These are phyloP conservation scores for Rhodotorula sp. DNA, from an alignment of 1,284 basidiomycete genomes.

Conservation along the genomic window DNA sequence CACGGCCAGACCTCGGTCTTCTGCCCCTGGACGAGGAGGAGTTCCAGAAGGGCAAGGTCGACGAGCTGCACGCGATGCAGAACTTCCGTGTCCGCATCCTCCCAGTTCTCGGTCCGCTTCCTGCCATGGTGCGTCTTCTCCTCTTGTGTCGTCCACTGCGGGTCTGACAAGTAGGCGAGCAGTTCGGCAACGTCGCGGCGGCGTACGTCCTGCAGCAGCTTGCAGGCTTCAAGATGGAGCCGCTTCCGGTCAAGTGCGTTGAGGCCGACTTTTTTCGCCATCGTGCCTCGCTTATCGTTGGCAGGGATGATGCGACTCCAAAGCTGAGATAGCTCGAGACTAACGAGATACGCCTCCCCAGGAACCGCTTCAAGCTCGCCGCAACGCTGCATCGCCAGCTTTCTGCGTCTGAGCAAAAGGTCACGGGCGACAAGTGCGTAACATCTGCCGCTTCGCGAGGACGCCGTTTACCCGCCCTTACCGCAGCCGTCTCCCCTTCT, in stretches of 20 bases:
- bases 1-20: constrained; percentile 75
- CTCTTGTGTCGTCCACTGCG: constrained; percentile 32
- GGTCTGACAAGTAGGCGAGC: constrained; percentile 47
- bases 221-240: constrained; percentile 76
- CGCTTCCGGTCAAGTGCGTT: constrained; percentile 68
- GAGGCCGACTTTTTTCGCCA: too few relatives aligned
- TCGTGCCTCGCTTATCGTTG: too few relatives aligned
- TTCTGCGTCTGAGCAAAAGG: constrained; percentile 67
- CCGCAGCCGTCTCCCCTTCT: constrained; percentile 69
- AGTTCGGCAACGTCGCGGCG: constrained; percentile 81
- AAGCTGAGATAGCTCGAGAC: background rate
- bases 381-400: constrained; percentile 76
- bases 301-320: too few relatives aligned
- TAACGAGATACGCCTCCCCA: too few relatives aligned
- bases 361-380: constrained; percentile 76
- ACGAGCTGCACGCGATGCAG: constrained; percentile 87
- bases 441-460: too few relatives aligned
- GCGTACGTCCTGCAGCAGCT: constrained; percentile 83
- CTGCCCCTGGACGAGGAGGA: constrained; percentile 90
- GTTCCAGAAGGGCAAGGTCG: constrained; percentile 83
- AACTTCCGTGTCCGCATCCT: constrained; percentile 91
- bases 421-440: constrained; percentile 55
- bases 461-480: too few relatives aligned
- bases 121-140: constrained; percentile 33
- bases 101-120: constrained; percentile 70